A percentile compares a stretch with the other conserved stretches of the same genome.
phyloP scores from a whole-genome alignment of 1,284 basidiomycete species.

The Pseudozyma pruni region DNA sequence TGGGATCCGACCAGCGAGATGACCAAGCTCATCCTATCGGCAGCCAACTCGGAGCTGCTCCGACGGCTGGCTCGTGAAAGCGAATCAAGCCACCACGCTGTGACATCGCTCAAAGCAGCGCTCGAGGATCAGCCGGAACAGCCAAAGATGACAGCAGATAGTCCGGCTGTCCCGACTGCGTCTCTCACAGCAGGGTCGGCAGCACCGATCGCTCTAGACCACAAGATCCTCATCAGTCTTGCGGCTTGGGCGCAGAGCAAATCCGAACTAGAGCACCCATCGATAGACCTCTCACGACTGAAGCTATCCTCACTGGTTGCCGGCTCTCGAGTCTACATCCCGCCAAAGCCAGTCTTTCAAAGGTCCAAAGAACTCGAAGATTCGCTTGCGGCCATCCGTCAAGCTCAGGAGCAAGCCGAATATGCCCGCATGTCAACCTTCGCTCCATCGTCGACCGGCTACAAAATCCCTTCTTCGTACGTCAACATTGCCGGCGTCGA shows the following conservation, averaged over 20 bases:
- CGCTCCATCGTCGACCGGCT: constrained; percentile 1
- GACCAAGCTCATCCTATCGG: constrained; percentile 25
- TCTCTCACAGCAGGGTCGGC: neutral
- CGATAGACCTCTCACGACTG: neutral
- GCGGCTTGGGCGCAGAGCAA: constrained; percentile 12
- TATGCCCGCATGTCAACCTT: constrained; percentile 35
- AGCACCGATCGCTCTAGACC: constrained; percentile 16
- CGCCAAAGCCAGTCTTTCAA: constrained; percentile 32
- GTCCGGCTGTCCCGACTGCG: constrained; percentile 22
- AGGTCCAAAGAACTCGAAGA: constrained; percentile 35
- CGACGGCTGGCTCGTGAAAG: neutral
- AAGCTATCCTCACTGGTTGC: constrained; percentile 26
- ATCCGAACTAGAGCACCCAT: neutral
- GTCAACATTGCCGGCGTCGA: constrained; percentile 40
- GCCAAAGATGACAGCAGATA: constrained; percentile 19
- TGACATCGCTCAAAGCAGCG: constrained; percentile 15
- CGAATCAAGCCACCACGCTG: constrained; percentile 6
- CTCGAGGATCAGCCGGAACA: constrained; percentile 16
- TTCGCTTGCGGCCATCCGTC: constrained; percentile 27
- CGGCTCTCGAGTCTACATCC: constrained; percentile 20
- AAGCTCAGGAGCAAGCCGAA: constrained; percentile 37
- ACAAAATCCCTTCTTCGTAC: constrained; percentile 26
- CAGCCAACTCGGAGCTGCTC: constrained; percentile 16
- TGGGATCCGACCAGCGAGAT: constrained; percentile 1
- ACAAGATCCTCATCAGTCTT: constrained; percentile 16